These are phyloP conservation scores for Basidiobolus meristosporus DNA, from an alignment of 371 early-diverging fungal genomes.

Conservation along the genomic window DNA sequence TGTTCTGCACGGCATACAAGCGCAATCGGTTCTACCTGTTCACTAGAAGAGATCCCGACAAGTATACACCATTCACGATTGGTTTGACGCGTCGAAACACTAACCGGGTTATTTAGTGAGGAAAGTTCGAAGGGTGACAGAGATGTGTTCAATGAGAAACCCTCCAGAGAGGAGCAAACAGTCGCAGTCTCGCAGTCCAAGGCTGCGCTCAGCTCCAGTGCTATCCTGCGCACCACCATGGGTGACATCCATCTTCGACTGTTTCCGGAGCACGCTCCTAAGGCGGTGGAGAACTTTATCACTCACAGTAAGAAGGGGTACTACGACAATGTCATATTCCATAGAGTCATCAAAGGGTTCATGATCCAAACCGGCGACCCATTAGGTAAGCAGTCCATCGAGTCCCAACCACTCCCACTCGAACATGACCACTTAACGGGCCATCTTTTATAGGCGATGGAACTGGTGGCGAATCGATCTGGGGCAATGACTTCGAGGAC, in stretches of 20 bases:
- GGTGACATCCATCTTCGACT: conserved; percentile 76
- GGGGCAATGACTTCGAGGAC: conserved; percentile 91
- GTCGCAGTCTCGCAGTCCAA: conserved; percentile 47
- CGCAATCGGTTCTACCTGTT: conserved; percentile 86
- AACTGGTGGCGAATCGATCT: conserved; percentile 89
- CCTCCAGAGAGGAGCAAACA: conserved; percentile 85
- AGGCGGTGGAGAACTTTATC: conserved; percentile 85
- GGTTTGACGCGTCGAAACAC: background rate
- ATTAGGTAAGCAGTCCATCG: conserved; percentile 28
- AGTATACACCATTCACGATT: conserved; percentile 13
- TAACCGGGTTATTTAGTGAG: conserved; percentile 10
- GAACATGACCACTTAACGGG: no score
- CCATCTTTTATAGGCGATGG: conserved; percentile 37
- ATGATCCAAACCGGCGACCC: conserved; percentile 85
- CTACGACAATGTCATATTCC: conserved; percentile 62
- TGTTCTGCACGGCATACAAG: conserved; percentile 79
- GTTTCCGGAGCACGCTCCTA: conserved; percentile 72
- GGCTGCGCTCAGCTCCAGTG: conserved; percentile 37
- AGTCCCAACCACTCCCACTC: no score
- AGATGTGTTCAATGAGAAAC: conserved; percentile 94
- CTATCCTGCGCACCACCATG: conserved; percentile 65
- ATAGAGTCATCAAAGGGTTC: conserved; percentile 79
- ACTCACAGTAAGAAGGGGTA: conserved; percentile 60
- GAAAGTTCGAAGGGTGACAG: conserved; percentile 44
- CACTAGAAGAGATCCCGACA: conserved; percentile 69